Conservation (phyloP, 768 basidiomycete genomes). For the Termitomyces sp. region DNA sequence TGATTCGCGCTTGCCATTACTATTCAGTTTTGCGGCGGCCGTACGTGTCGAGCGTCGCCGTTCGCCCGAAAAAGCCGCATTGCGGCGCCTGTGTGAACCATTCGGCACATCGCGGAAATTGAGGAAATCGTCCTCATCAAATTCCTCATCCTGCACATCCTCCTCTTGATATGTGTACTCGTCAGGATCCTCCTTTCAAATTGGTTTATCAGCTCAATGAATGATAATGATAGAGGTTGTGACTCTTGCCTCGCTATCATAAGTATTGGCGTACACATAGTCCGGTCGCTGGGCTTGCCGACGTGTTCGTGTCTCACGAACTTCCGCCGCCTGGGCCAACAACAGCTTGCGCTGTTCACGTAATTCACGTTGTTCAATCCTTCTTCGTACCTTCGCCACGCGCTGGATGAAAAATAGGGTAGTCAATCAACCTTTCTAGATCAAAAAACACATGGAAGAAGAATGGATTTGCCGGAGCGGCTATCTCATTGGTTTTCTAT, state of each 20-base stretch:
- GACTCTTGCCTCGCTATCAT: slow-evolving; percentile 58
- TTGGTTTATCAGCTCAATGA: slow-evolving; percentile 20
- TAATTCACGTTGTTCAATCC: slow-evolving; percentile 68
- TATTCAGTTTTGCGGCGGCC: slow-evolving; percentile 35
- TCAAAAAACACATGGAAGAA: slow-evolving; percentile 2
- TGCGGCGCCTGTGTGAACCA: slow-evolving; percentile 31
- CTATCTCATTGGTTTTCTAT: neutral
- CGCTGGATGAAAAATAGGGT: slow-evolving; percentile 39
- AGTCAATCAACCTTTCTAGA: slow-evolving; percentile 5
- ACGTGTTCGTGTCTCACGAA: slow-evolving; percentile 75
- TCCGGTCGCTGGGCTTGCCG: slow-evolving; percentile 68
- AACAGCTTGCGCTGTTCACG: slow-evolving; percentile 58
- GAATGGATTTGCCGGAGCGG: neutral
- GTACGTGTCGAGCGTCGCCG: slow-evolving; percentile 52
- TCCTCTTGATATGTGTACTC: slow-evolving; percentile 67
- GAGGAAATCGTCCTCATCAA: slow-evolving; percentile 47
- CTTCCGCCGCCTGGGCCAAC: slow-evolving; percentile 71
- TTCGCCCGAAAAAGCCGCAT: slow-evolving; percentile 22
- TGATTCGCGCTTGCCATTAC: slow-evolving; percentile 47
- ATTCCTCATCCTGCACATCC: slow-evolving; percentile 59
- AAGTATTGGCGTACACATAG: slow-evolving; percentile 70
- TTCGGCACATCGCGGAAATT: slow-evolving; percentile 38
- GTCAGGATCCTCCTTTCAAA: slow-evolving; percentile 52
- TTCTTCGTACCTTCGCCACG: slow-evolving; percentile 62
- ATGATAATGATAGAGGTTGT: slow-evolving; percentile 10